Base-by-base conservation (phyloP, 495 filamentous ascomycete species). In the Wilcoxina mikolae region DNA sequence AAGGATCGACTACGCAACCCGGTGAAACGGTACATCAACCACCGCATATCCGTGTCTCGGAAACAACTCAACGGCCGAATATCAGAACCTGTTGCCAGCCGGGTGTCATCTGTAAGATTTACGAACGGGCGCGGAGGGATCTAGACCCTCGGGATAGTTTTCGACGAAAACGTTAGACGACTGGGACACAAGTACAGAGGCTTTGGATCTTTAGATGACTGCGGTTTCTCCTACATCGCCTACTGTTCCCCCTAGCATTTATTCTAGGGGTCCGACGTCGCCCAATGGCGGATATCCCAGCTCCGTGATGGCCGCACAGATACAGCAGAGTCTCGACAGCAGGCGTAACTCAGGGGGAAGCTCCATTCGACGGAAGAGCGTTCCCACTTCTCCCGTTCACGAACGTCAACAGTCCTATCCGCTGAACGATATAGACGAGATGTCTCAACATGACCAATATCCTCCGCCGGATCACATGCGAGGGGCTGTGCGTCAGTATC, bases 401-500 rank as follows among this genome's bases (percentile, higher is more conserved):
- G 51, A 54, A n/a, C 35, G 60, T 4, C 58, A 52, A 10, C 47
- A 51, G 17, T 42, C 20, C 26, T 54, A 55, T 52, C 42, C 51
- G 11, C 39, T 55, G 20, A 52, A 51, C 15, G 59, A 41, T 57
- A 53, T 45, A 18, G 54, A 55, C 50, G 52, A 47, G 47, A 35
- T 49, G 42, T 47, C 58, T 17, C 54, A 54, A 3, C 47, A 23
- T 24, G 55, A 57, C 15, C 51, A 59, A 46, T 54, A 62, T 51
- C 59, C 59, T 53, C 54, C 60, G 48, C 54, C 60, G 53, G 55
- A 58, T 52, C 59, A 59, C 57, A 47, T 47, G 44, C 56, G 56
- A 62, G 59, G 59, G 53, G 50, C 60, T 25, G 51, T 55, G 35
- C 58, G 51, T 42, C 56, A 62, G 38, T 64, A 64, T 56, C 59